A percentile compares a stretch with the other conserved stretches of the same genome.
Evolutionary conservation across 306 rosid species (phyloP).

Genomic region (Cotoneaster glaucophyllus): DNA sequence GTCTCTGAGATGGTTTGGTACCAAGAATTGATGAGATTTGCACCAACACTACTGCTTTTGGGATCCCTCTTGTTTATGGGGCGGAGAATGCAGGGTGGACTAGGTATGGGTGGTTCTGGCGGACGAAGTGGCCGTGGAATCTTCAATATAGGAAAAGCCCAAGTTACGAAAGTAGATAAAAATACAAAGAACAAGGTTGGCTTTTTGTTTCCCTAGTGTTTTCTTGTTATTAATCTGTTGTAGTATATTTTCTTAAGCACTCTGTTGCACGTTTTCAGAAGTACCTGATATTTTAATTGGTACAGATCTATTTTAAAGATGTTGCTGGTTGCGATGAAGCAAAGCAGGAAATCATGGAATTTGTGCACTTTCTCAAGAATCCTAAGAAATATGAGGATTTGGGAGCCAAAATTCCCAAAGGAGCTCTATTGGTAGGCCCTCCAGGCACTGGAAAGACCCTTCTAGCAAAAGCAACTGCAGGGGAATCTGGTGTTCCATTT

Average conservation of each 20-base stretch:
- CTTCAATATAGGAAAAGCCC: conserved; percentile 93
- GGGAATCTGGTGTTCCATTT: conserved; percentile 94
- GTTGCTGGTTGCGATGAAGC: conserved; percentile 99
- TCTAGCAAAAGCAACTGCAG: conserved; percentile 95
- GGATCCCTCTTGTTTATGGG: conserved; percentile 66
- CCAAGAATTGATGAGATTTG: conserved; percentile 67
- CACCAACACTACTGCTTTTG: conserved; percentile 63
- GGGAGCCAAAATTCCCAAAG: conserved; percentile 96
- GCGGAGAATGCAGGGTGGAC: conserved; percentile 77
- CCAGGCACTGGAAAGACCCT: conserved; percentile 99
- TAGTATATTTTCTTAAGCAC: not conserved
- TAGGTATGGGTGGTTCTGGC: conserved; percentile 61
- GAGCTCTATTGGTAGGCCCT: conserved; percentile 93
- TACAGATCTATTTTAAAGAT: conserved; percentile 76
- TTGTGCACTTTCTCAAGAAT: conserved; percentile 89
- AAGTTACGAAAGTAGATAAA: conserved; percentile 78
- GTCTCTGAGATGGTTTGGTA: conserved; percentile 68
- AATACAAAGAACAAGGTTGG: conserved; percentile 81
- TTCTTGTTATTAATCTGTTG: not conserved
- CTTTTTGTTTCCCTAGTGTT: not conserved
- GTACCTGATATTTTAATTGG: conserved; percentile 4
- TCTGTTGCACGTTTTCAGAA: not conserved
- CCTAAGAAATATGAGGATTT: conserved; percentile 91
- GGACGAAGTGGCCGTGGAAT: conserved; percentile 77
- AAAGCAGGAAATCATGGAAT: conserved; percentile 93